Conservation (phyloP, 2,329 filamentous ascomycete species). For the Chrysoporthe cubensis region DNA sequence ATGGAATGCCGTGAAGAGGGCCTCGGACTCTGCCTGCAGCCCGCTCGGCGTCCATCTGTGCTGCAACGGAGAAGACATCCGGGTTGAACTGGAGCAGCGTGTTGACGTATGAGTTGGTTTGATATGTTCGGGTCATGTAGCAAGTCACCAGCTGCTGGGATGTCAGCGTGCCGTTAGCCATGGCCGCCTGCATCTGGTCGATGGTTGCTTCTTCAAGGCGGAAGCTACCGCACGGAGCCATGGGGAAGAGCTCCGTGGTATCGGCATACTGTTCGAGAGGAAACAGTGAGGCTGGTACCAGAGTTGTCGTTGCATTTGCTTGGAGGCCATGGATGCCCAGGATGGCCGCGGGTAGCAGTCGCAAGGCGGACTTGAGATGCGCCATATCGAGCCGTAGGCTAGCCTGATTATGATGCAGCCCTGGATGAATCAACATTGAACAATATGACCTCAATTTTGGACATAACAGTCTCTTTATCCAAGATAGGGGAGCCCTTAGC, state of each 20-base stretch:
- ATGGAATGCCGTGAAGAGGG: slow-evolving; percentile 75
- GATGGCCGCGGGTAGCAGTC: background rate
- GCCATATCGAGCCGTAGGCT: background rate
- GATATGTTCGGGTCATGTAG: slow-evolving; percentile 63
- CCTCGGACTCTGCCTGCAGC: slow-evolving; percentile 59
- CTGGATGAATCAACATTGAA: background rate
- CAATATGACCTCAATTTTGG: background rate
- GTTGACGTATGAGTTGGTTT: slow-evolving; percentile 68
- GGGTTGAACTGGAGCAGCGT: slow-evolving; percentile 70
- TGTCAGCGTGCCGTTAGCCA: slow-evolving; percentile 59
- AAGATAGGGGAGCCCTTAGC: background rate
- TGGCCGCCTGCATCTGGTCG: slow-evolving; percentile 64
- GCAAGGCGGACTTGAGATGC: background rate
- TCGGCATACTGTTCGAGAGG: slow-evolving; percentile 43
- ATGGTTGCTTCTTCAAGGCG: slow-evolving; percentile 71
- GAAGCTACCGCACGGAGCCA: slow-evolving; percentile 64
- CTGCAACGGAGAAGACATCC: slow-evolving; percentile 66
- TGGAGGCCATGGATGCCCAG: background rate
- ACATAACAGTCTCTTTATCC: background rate
- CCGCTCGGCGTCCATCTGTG: slow-evolving; percentile 63
- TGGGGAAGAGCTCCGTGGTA: slow-evolving; percentile 56
- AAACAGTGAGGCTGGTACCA: slow-evolving; percentile 37
- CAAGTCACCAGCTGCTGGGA: slow-evolving; percentile 63
- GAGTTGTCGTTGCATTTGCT: slow-evolving; percentile 14
- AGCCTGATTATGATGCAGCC: background rate